A percentile compares a stretch with the other conserved stretches of the same genome.
These are phyloP conservation scores for Rosa hybrid DNA, from an alignment of 331 rosid genomes.

Conservation along the genomic window DNA sequence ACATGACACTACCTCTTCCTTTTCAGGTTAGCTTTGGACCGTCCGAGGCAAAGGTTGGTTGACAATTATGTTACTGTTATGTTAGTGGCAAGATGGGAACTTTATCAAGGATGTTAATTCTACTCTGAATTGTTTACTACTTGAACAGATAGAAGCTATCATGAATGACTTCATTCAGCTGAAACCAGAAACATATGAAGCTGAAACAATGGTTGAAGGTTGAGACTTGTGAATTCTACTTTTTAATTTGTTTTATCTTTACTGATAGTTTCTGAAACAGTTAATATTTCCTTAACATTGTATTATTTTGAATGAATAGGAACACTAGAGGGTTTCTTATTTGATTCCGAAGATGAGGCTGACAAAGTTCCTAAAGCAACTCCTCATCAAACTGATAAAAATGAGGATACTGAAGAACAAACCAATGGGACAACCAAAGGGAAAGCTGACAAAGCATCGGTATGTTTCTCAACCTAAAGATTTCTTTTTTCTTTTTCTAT, in stretches of 20 bases:
- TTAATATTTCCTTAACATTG: conserved; percentile 20
- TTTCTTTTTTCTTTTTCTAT: neutral
- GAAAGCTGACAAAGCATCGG: conserved; percentile 50
- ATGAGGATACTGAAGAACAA: conserved; percentile 52
- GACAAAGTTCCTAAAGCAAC: conserved; percentile 57
- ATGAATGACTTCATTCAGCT: conserved; percentile 96
- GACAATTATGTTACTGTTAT: conserved; percentile 8
- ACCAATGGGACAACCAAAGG: conserved; percentile 42
- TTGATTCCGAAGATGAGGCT: conserved; percentile 88
- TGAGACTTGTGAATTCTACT: conserved; percentile 24
- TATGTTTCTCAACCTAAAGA: conserved; percentile 35
- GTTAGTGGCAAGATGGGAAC: neutral
- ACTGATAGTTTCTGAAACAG: neutral
- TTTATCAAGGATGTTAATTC: neutral
- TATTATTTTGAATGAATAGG: conserved; percentile 52
- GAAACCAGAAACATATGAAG: conserved; percentile 76
- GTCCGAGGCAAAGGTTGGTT: conserved; percentile 89
- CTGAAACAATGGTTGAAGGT: conserved; percentile 99
- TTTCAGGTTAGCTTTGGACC: conserved; percentile 93
- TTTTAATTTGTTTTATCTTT: neutral
- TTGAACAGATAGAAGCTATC: conserved; percentile 83
- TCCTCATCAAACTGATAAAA: conserved; percentile 51
- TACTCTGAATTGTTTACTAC: conserved; percentile 19
- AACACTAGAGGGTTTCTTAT: conserved; percentile 89
- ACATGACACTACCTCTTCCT: conserved; percentile 31